Evolutionary conservation across 306 rosid species (phyloP).

Genomic region (Vigna hirtella): DNA sequence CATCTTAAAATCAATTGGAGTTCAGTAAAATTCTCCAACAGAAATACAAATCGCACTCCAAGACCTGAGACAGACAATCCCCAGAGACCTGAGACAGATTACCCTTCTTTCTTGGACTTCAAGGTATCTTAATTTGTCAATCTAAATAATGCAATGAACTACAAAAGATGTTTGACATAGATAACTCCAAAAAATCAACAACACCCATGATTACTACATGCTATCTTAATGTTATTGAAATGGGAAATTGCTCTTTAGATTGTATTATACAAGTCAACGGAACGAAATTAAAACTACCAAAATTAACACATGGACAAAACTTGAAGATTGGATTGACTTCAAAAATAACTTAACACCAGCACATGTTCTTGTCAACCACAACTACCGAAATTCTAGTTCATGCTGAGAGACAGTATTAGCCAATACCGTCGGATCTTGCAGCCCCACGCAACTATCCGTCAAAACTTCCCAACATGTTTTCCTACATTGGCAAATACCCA

Average conservation of each 20-base stretch:
- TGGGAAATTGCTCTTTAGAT: slow-evolving; percentile 23
- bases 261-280: slow-evolving; percentile 2
- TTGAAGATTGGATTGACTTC: slow-evolving; percentile 16
- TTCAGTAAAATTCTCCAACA: too few species aligned
- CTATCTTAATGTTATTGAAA: too few species aligned
- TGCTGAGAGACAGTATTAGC: background rate
- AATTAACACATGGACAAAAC: slow-evolving; percentile 9
- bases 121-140: too few species aligned
- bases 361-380: slow-evolving; percentile 15
- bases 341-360: slow-evolving; percentile 9
- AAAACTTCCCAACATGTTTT: slow-evolving; percentile 34
- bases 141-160: too few species aligned
- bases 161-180: too few species aligned
- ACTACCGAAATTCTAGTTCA: slow-evolving; percentile 10
- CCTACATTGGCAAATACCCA: slow-evolving; percentile 40
- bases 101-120: too few species aligned
- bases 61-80: too few species aligned
- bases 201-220: too few species aligned
- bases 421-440: slow-evolving; percentile 19
- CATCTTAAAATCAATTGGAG: too few species aligned
- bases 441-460: background rate
- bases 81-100: too few species aligned
- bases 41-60: too few species aligned
- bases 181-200: too few species aligned
- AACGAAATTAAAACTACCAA: slow-evolving; percentile 25